Base-by-base conservation (phyloP, 257 asterid genomes). In the Salvia miltiorrhiza region DNA sequence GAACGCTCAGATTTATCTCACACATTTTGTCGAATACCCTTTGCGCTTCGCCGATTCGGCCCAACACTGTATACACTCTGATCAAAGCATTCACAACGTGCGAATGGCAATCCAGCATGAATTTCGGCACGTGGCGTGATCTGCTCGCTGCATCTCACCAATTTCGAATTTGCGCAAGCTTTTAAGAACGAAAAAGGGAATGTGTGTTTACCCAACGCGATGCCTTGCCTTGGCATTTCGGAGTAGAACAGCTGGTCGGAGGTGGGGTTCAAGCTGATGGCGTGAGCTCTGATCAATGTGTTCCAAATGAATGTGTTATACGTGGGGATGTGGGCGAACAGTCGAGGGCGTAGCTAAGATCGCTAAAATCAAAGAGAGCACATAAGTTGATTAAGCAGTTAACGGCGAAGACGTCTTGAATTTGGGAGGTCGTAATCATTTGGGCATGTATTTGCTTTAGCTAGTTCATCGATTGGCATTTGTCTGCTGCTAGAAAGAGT, bases 301-400 rank as follows among this genome's bases (percentile, higher is more conserved):
- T 93, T 93, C 97, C 97, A 93, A 93, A 88, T 93, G 72, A 90
- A 93, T 0, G 81, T 44, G 76, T 90, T 90, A 24, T 90, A 85
- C 40, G 50, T 12, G 0, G 73, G 84, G 62, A 75, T 73, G 55
- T 23, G 14, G 1, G 69, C 12, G 39, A 92, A 82, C 44, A 92
- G 76, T n/a, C 82, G 26, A 77, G 62, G 16, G 97, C 96, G 62
- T 89, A 80, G 50, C 54, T 37, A 40, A 89, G 80, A 76, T 82
- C 83, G 7, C 94, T 94, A 5, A 82, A 71, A 26, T 76, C 55
- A 4, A 94, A 86, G 48, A 92, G 94, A 44, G 94, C 92, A 39
- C 84, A 83, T 63, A 86, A 89, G 82, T 87, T 83, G 62, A 92
- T 77, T 80, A 92, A 77, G 58, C 96, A 92, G 77, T 94, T 86